A percentile compares a stretch with the other conserved stretches of the same genome.
phyloP scores from a whole-genome alignment of 2,329 filamentous ascomycete species.

The Apiospora aurea region DNA sequence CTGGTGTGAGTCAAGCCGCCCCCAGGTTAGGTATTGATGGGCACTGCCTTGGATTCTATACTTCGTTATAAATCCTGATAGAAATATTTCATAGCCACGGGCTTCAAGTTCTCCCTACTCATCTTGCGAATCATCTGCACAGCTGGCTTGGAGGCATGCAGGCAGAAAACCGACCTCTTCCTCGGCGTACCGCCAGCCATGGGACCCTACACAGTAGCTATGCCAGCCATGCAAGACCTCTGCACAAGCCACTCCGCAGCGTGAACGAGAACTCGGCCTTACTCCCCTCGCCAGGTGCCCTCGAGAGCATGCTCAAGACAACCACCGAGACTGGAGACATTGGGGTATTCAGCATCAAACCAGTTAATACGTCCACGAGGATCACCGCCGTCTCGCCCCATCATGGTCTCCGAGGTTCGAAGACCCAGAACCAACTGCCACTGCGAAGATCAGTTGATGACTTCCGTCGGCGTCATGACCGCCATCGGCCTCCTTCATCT shows the following conservation, averaged over 20 bases:
- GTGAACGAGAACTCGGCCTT: constrained; percentile 52
- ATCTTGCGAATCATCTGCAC: background rate
- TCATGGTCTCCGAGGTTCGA: constrained; percentile 41
- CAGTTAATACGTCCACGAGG: constrained; percentile 40
- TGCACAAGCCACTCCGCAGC: constrained; percentile 51
- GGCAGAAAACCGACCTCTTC: background rate
- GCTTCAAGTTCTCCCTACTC: background rate
- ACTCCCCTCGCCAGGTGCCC: constrained; percentile 57
- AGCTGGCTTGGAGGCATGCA: background rate
- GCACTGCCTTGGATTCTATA: constrained; percentile 4
- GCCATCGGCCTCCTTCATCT: constrained; percentile 54
- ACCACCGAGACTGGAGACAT: constrained; percentile 72
- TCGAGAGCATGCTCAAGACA: constrained; percentile 71
- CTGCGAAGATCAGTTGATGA: constrained; percentile 43
- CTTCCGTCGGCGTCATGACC: constrained; percentile 47
- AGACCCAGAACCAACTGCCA: constrained; percentile 34
- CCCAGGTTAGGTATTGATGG: constrained; percentile 4
- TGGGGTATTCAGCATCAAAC: constrained; percentile 64
- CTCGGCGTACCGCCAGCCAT: constrained; percentile 41
- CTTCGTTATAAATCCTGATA: constrained; percentile 15
- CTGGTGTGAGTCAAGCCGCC: background rate
- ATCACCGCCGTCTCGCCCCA: constrained; percentile 32
- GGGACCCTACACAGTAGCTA: constrained; percentile 38
- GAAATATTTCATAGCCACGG: background rate
- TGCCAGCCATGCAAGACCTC: constrained; percentile 36